These are phyloP conservation scores for Suhomyces guaymorum DNA, from an alignment of 1,139 yeast species.

Conservation along the genomic window DNA sequence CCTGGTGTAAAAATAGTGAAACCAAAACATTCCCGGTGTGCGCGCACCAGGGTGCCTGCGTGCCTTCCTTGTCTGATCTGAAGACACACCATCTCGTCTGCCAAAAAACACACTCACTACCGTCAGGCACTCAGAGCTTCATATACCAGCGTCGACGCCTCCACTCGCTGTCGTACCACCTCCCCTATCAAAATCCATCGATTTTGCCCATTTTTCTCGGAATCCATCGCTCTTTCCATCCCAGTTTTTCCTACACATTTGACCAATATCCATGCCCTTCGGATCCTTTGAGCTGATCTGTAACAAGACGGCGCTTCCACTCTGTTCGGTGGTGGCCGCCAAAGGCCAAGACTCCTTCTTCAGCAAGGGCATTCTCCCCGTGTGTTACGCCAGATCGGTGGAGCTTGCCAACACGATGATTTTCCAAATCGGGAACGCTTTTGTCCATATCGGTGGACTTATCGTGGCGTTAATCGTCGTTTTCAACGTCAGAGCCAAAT, in stretches of 20 bases:
- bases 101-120: too few relatives aligned
- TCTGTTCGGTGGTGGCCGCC: slow-evolving; percentile 66
- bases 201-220: too few relatives aligned
- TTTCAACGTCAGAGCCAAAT: slow-evolving; percentile 78
- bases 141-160: too few relatives aligned
- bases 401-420: slow-evolving; percentile 89
- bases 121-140: too few relatives aligned
- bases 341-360: slow-evolving; percentile 30
- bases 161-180: too few relatives aligned
- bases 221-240: not conserved
- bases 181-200: too few relatives aligned
- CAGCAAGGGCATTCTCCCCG: slow-evolving; percentile 63
- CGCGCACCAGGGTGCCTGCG: slow-evolving; percentile 5
- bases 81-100: too few relatives aligned
- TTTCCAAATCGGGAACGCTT: slow-evolving; percentile 87
- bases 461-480: slow-evolving; percentile 66
- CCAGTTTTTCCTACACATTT: too few relatives aligned
- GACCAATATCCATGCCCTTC: too few relatives aligned
- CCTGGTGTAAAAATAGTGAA: slow-evolving; percentile 7
- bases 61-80: too few relatives aligned
- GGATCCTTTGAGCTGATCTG: slow-evolving; percentile 76
- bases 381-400: slow-evolving; percentile 83
- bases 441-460: slow-evolving; percentile 77
- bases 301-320: slow-evolving; percentile 67
- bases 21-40: slow-evolving; percentile 10